Percentiles rank a stretch among this genome's conserved stretches.
These are phyloP conservation scores for Penicillium mononematosum DNA, from an alignment of 495 filamentous ascomycete genomes.

Conservation along the genomic window DNA sequence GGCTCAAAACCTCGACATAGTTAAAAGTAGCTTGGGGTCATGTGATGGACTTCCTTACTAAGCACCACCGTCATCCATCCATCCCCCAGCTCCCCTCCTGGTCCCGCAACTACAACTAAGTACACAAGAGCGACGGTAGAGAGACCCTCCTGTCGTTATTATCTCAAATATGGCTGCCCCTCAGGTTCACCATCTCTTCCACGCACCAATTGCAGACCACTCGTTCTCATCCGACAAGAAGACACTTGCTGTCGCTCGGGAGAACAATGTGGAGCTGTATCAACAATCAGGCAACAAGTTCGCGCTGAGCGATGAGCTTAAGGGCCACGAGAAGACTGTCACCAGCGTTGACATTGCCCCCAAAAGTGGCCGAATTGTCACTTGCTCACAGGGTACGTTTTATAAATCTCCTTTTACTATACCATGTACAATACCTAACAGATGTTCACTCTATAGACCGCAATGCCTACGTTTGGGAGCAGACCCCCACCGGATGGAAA, in stretches of 20 bases:
- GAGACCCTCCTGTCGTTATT: conserved; percentile 93
- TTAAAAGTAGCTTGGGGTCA: conserved; percentile 19
- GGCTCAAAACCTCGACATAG: conserved; percentile 14
- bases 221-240: conserved; percentile 91
- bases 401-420: neutral
- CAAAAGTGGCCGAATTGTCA: conserved; percentile 85
- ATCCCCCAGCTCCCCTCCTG: conserved; percentile 22
- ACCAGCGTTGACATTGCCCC: conserved; percentile 96
- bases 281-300: conserved; percentile 69
- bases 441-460: conserved; percentile 62
- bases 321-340: conserved; percentile 94
- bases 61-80: conserved; percentile 32
- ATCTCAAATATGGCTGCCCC: conserved; percentile 67
- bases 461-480: conserved; percentile 97
- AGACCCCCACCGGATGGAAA: conserved; percentile 86
- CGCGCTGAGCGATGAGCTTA: conserved; percentile 83
- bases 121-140: conserved; percentile 77
- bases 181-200: conserved; percentile 95
- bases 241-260: conserved; percentile 87
- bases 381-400: conserved; percentile 84
- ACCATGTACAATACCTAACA: neutral
- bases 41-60: conserved; percentile 31
- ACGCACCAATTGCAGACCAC: conserved; percentile 94
- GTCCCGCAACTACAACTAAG: conserved; percentile 4
- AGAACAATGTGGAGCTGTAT: conserved; percentile 91